Evolutionary conservation across 257 asterid genomes (phyloP).

Genomic region (Leonotis leonurus): DNA sequence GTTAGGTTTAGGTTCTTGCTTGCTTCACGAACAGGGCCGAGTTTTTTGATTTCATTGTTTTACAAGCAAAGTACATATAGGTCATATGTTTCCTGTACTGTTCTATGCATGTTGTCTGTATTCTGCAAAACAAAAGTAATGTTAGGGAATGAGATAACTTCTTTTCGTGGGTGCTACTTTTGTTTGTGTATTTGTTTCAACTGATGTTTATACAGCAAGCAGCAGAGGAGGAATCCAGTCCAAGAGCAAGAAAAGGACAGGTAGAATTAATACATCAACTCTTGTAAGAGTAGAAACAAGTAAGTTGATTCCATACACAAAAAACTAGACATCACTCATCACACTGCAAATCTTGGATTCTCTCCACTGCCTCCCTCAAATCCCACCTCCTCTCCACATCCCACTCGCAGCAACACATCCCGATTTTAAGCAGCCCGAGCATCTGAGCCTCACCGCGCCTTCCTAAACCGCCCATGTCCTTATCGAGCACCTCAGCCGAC

Average conservation of each 20-base stretch:
- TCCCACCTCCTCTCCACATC: slow-evolving; percentile 45
- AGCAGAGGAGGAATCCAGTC: neutral
- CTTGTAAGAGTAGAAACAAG: neutral
- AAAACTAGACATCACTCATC: slow-evolving; percentile 11
- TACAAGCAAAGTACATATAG: neutral
- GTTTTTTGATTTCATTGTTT: neutral
- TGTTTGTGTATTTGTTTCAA: neutral
- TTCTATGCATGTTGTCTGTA: slow-evolving; percentile 1
- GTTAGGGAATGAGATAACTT: slow-evolving; percentile 1
- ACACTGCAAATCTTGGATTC: slow-evolving; percentile 36
- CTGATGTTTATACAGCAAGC: neutral
- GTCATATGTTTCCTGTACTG: neutral
- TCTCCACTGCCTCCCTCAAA: slow-evolving; percentile 41
- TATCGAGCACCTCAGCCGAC: slow-evolving; percentile 61
- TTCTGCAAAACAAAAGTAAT: neutral
- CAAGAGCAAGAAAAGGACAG: slow-evolving; percentile 8
- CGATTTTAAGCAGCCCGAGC: slow-evolving; percentile 55
- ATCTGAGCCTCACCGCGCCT: slow-evolving; percentile 35
- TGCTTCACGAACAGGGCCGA: neutral
- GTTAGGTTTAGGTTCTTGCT: slow-evolving; percentile 6
- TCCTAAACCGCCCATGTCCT: slow-evolving; percentile 29
- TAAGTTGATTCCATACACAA: neutral
- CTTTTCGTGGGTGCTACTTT: neutral
- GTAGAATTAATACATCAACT: neutral
- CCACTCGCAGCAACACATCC: slow-evolving; percentile 60